These are phyloP conservation scores for Gossypium bickii DNA, from an alignment of 345 rosid species.

Conservation along the genomic window DNA sequence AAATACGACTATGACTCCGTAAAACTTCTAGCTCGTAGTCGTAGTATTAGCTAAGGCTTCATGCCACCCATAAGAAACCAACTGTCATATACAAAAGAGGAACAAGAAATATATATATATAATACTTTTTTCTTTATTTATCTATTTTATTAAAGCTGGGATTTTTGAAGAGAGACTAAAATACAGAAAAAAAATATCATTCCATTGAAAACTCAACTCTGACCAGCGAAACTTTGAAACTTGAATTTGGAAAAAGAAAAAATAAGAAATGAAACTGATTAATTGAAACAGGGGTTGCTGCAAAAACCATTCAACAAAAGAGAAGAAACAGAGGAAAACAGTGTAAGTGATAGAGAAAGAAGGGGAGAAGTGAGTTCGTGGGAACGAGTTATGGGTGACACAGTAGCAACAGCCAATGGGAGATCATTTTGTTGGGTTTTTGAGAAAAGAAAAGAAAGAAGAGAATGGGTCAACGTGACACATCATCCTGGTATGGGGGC, in stretches of 20 bases:
- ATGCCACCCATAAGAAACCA: slow-evolving; percentile 1
- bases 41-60: background rate
- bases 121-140: background rate
- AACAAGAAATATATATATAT: background rate
- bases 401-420: background rate
- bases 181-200: background rate
- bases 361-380: background rate
- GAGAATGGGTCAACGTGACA: slow-evolving; percentile 36
- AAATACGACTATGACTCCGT: slow-evolving; percentile 46
- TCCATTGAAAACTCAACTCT: background rate
- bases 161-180: slow-evolving; percentile 22
- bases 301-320: slow-evolving; percentile 16
- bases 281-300: background rate
- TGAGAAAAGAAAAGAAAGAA: background rate
- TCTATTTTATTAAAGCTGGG: background rate
- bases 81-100: slow-evolving; percentile 16
- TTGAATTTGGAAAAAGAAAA: background rate
- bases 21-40: slow-evolving; percentile 20
- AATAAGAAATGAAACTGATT: background rate
- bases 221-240: slow-evolving; percentile 7
- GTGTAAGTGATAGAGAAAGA: background rate
- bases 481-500: slow-evolving; percentile 22
- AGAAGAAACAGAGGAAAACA: background rate
- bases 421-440: slow-evolving; percentile 4
- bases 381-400: slow-evolving; percentile 1